These are phyloP conservation scores for Aspergillus funiculosus DNA, from an alignment of 495 filamentous ascomycete genomes.

Conservation along the genomic window DNA sequence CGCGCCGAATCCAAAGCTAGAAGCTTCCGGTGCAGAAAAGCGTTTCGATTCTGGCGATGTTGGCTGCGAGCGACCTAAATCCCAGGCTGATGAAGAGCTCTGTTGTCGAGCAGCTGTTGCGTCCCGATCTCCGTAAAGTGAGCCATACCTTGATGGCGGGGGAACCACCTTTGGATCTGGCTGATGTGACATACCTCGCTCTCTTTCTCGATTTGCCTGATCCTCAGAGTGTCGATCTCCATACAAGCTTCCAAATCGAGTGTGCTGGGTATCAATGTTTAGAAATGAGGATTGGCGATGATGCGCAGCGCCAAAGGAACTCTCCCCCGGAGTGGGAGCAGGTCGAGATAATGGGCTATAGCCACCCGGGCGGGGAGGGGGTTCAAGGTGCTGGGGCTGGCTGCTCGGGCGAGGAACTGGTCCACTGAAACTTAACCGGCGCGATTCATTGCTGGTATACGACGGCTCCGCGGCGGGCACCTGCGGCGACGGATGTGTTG, in stretches of 20 bases:
- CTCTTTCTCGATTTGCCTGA: slow-evolving; percentile 34
- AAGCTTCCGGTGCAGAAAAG: slow-evolving; percentile 30
- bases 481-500: slow-evolving; percentile 38
- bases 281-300: slow-evolving; percentile 28
- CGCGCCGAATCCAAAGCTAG: slow-evolving; percentile 40
- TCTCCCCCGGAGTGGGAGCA: slow-evolving; percentile 23
- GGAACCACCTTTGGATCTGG: slow-evolving; percentile 28
- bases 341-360: slow-evolving; percentile 40
- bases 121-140: slow-evolving; percentile 35
- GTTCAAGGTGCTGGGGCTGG: slow-evolving; percentile 40
- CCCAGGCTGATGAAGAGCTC: slow-evolving; percentile 29
- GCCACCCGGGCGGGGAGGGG: slow-evolving; percentile 26
- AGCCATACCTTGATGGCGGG: slow-evolving; percentile 24
- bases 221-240: slow-evolving; percentile 44
- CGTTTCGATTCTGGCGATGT: slow-evolving; percentile 40
- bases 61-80: slow-evolving; percentile 37
- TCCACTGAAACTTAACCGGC: slow-evolving; percentile 38
- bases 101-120: slow-evolving; percentile 24
- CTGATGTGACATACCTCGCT: slow-evolving; percentile 28
- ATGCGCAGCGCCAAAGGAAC: slow-evolving; percentile 20
- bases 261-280: slow-evolving; percentile 28
- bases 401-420: slow-evolving; percentile 39
- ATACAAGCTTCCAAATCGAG: slow-evolving; percentile 31
- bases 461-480: slow-evolving; percentile 33
- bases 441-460: slow-evolving; percentile 26